These are phyloP conservation scores for Septoria petroselini DNA, from an alignment of 2,329 filamentous ascomycete genomes.

Conservation along the genomic window DNA sequence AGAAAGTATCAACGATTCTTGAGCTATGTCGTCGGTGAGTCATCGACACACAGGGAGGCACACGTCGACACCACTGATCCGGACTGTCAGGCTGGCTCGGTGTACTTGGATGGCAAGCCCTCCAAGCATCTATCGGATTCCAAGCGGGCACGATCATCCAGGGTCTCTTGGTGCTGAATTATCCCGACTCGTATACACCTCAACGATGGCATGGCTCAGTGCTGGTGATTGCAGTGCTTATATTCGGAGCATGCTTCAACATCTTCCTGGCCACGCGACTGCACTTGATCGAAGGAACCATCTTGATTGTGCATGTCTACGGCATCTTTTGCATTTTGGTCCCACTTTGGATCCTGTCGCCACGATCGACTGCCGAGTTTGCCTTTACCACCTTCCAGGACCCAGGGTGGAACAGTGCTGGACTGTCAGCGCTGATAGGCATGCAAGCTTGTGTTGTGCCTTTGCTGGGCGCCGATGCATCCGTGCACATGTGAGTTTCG, in stretches of 20 bases:
- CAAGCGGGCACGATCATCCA: conserved; percentile 47
- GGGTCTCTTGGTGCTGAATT: conserved; percentile 44
- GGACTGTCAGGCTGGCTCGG: conserved; percentile 39
- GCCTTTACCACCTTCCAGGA: conserved; percentile 18
- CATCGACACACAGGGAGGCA: background rate
- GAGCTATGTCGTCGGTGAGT: conserved; percentile 10
- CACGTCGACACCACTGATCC: background rate
- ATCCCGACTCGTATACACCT: conserved; percentile 39
- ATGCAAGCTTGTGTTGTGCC: conserved; percentile 27
- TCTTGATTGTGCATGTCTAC: conserved; percentile 36
- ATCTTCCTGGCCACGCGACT: conserved; percentile 25
- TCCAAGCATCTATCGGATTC: conserved; percentile 42
- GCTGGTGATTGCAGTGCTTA: conserved; percentile 32
- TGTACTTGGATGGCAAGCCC: conserved; percentile 40
- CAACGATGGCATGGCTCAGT: conserved; percentile 47
- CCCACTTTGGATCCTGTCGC: conserved; percentile 16
- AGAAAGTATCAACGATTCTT: background rate
- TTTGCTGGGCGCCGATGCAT: conserved; percentile 24
- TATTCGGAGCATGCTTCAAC: conserved; percentile 28
- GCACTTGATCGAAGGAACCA: conserved; percentile 29
- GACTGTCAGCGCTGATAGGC: conserved; percentile 44
- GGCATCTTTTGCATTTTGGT: conserved; percentile 27
- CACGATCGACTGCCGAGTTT: conserved; percentile 22
- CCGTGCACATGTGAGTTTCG: conserved; percentile 17
- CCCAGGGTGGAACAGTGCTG: conserved; percentile 39